Percentiles rank a stretch among this genome's conserved stretches.
These are phyloP conservation scores for Rhodotorula paludigena DNA, from an alignment of 768 basidiomycete genomes.

Conservation along the genomic window DNA sequence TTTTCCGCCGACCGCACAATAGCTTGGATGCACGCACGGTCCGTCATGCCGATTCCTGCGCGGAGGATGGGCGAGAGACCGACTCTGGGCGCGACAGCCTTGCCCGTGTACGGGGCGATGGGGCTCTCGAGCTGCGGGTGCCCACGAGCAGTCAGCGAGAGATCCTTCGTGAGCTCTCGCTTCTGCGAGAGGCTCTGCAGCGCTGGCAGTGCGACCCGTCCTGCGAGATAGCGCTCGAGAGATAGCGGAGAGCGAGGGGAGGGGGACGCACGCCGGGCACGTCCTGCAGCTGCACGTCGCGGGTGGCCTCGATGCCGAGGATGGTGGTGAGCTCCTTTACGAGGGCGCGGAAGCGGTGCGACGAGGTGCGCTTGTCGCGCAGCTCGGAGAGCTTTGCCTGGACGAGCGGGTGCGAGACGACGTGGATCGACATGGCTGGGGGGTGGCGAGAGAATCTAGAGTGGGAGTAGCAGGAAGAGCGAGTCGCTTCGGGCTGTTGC, in stretches of 20 bases:
- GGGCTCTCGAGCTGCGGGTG: conserved; percentile 55
- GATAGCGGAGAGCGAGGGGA: neutral
- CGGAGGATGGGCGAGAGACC: conserved; percentile 87
- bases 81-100: conserved; percentile 66
- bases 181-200: too few species aligned
- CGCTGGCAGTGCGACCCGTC: too few species aligned
- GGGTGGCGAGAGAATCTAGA: neutral
- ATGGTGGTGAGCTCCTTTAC: conserved; percentile 61
- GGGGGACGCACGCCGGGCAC: conserved; percentile 60
- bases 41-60: conserved; percentile 88
- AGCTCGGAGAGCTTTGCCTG: conserved; percentile 36
- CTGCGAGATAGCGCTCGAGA: neutral
- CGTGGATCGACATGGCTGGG: conserved; percentile 6
- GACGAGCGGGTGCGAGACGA: conserved; percentile 30
- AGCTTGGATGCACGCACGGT: conserved; percentile 47
- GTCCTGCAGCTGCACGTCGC: conserved; percentile 59
- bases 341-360: conserved; percentile 34
- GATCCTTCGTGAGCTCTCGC: too few species aligned
- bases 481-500: too few species aligned
- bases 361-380: conserved; percentile 22
- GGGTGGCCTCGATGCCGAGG: conserved; percentile 76
- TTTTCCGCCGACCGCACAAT: neutral
- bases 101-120: conserved; percentile 71
- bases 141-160: neutral
- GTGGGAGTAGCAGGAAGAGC: too few species aligned